Evolutionary conservation across 2,329 filamentous ascomycete species (phyloP).

Genomic region (Exserohilum turcica): DNA sequence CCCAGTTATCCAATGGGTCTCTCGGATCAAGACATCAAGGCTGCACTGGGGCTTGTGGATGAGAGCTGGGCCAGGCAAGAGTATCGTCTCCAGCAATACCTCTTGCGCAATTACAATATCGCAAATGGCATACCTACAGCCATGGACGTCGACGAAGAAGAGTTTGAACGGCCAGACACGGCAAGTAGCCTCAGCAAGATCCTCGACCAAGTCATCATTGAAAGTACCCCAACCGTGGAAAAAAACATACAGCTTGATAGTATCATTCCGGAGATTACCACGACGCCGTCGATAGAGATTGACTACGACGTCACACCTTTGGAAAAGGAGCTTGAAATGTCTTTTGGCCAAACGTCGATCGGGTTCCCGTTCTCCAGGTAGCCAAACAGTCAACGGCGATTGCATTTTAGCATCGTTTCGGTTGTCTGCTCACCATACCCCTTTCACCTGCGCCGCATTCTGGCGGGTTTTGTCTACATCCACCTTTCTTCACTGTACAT

Average conservation of each 20-base stretch:
- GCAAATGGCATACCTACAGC: conserved; percentile 51
- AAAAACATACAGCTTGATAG: conserved; percentile 43
- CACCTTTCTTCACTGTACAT: conserved; percentile 3
- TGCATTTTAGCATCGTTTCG: neutral
- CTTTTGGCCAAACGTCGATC: conserved; percentile 21
- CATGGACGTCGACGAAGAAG: conserved; percentile 54
- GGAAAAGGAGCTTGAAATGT: conserved; percentile 42
- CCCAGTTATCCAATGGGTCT: conserved; percentile 32
- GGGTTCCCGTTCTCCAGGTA: conserved; percentile 17
- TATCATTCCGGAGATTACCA: neutral
- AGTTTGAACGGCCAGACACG: conserved; percentile 51
- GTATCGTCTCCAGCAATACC: conserved; percentile 53
- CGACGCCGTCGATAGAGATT: conserved; percentile 11
- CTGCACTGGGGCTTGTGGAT: conserved; percentile 53
- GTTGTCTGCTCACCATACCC: neutral
- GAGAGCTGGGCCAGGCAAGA: conserved; percentile 58
- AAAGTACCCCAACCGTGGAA: conserved; percentile 52
- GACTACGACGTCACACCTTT: conserved; percentile 27
- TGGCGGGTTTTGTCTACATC: neutral
- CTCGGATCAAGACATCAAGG: conserved; percentile 58
- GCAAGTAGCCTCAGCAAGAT: conserved; percentile 49
- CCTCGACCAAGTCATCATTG: conserved; percentile 52
- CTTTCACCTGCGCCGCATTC: neutral
- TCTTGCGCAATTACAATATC: conserved; percentile 55
- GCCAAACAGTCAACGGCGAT: neutral